phyloP scores from a whole-genome alignment of 352 stramenopile species.

The Bremia lactucae region DNA sequence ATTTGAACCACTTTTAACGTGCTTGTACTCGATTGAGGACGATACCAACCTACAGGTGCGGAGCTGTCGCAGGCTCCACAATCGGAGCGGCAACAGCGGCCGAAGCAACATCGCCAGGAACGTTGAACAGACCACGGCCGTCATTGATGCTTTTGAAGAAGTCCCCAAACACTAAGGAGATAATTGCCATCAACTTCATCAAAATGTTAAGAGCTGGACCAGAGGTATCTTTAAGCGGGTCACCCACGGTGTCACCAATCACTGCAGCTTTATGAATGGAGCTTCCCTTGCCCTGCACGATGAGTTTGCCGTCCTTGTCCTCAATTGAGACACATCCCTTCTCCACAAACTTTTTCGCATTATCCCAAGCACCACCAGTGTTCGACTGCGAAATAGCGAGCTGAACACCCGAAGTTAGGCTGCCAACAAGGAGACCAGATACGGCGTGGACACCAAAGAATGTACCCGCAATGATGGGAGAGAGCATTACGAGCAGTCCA shows the following conservation, averaged over 20 bases:
- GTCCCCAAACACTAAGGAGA: constrained; percentile 98
- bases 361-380: constrained; percentile 99
- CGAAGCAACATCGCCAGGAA: constrained; percentile 31
- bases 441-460: constrained; percentile 97
- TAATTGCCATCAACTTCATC: constrained; percentile 99
- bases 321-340: constrained; percentile 88
- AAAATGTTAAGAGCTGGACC: constrained; percentile 98
- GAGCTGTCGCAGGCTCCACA: constrained; percentile 12
- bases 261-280: constrained; percentile 97
- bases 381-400: constrained; percentile 99
- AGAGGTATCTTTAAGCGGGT: constrained; percentile 99
- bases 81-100: constrained; percentile 8
- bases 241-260: constrained; percentile 97
- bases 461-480: constrained; percentile 94
- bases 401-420: constrained; percentile 94
- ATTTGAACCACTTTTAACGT: too few species aligned
- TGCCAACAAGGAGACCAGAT: constrained; percentile 94
- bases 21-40: too few species aligned
- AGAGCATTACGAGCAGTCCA: constrained; percentile 96
- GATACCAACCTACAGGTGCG: constrained; percentile 24
- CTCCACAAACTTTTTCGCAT: constrained; percentile 99
- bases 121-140: constrained; percentile 89
- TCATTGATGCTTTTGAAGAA: constrained; percentile 98
- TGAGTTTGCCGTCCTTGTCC: constrained; percentile 87
- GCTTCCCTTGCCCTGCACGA: constrained; percentile 90